Percentiles rank a stretch among this genome's conserved stretches.
Evolutionary conservation across 2,329 filamentous ascomycete genomes (phyloP).

Genomic region (Epicoccum sorghinum): DNA sequence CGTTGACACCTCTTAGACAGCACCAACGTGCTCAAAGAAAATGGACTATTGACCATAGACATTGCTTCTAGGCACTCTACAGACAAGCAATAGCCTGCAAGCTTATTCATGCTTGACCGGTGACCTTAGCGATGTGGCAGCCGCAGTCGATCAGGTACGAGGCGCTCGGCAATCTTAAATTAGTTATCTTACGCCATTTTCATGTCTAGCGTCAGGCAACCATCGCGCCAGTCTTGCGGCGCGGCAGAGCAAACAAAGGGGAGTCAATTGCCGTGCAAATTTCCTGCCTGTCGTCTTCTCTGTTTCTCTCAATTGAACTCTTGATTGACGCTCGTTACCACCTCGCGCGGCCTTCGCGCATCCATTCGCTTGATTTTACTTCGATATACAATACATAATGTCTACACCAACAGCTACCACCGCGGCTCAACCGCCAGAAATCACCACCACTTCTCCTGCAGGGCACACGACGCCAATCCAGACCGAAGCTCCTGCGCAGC

Average conservation of each 20-base stretch:
- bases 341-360: constrained; percentile 9
- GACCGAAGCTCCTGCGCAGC: background rate
- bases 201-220: constrained; percentile 19
- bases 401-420: constrained; percentile 3
- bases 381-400: constrained; percentile 8
- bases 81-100: background rate
- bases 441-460: constrained; percentile 7
- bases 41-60: too few species aligned
- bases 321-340: constrained; percentile 3
- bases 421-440: constrained; percentile 9
- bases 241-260: constrained; percentile 10
- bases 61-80: background rate
- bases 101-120: constrained; percentile 1
- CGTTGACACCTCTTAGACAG: too few species aligned
- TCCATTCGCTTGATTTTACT: constrained; percentile 12
- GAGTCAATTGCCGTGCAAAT: constrained; percentile 3
- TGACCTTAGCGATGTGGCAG: constrained; percentile 4
- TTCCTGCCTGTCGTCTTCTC: constrained; percentile 1
- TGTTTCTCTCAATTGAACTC: background rate
- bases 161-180: constrained; percentile 8
- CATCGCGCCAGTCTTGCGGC: constrained; percentile 4
- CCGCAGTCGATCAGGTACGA: constrained; percentile 5
- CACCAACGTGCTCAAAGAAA: too few species aligned
- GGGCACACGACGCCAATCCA: constrained; percentile 5
- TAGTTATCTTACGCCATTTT: constrained; percentile 11